A percentile compares a stretch with the other conserved stretches of the same genome.
Conservation (phyloP, 2,329 filamentous ascomycete species). For the Aspergillus fumigatus region DNA sequence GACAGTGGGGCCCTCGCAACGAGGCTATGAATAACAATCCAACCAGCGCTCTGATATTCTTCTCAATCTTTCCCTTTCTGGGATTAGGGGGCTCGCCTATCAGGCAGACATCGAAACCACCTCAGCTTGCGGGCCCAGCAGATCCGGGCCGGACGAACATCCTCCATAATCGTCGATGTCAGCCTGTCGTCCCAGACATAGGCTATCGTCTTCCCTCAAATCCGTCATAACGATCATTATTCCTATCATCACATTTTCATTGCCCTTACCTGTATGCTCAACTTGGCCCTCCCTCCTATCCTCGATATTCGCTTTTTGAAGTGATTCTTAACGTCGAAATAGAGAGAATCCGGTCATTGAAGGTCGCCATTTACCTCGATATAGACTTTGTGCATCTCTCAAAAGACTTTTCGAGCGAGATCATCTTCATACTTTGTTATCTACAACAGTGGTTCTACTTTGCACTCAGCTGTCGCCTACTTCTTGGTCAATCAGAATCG, state of each 20-base stretch:
- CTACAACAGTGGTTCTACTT: neutral
- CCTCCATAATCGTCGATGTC: constrained; percentile 15
- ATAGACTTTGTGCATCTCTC: neutral
- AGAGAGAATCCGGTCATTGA: neutral
- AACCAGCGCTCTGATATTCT: neutral
- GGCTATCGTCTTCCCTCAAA: neutral
- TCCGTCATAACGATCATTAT: neutral
- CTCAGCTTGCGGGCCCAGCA: constrained; percentile 14
- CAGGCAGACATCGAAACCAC: constrained; percentile 36
- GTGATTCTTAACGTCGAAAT: neutral
- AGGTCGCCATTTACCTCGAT: neutral
- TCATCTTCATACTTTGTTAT: neutral
- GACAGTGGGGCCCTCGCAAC: neutral
- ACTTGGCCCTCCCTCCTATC: neutral
- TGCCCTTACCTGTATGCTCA: neutral
- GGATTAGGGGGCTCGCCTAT: constrained; percentile 28
- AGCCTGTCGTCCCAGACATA: constrained; percentile 3
- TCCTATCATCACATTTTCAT: neutral
- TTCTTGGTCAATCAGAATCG: neutral
- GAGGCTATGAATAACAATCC: neutral
- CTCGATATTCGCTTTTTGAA: neutral
- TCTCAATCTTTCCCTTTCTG: constrained; percentile 12
- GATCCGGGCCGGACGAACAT: constrained; percentile 17
- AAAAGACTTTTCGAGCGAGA: neutral
- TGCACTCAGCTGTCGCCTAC: neutral